Evolutionary conservation across 2,329 filamentous ascomycete genomes (phyloP).

Genomic region (Aspergillus bombycis): DNA sequence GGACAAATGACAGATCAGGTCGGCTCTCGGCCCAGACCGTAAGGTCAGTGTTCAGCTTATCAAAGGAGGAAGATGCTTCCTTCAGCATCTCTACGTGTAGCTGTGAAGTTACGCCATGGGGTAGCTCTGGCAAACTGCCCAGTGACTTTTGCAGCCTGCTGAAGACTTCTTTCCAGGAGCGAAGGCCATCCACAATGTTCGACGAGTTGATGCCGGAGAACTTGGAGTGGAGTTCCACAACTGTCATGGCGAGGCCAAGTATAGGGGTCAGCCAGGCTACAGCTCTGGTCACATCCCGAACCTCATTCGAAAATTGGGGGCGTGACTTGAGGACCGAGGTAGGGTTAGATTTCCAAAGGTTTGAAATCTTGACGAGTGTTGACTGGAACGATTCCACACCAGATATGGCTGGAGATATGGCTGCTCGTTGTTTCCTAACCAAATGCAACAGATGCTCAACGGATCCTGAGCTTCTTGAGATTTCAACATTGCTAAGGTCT

Average conservation of each 20-base stretch:
- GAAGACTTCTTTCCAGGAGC: conserved; percentile 56
- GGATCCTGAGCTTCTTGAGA: conserved; percentile 76
- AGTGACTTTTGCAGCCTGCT: conserved; percentile 48
- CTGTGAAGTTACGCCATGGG: conserved; percentile 50
- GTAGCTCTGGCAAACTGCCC: conserved; percentile 52
- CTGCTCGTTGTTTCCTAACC: conserved; percentile 43
- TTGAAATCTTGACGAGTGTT: conserved; percentile 35
- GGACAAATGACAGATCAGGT: conserved; percentile 65
- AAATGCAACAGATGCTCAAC: conserved; percentile 79
- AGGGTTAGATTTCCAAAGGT: conserved; percentile 35
- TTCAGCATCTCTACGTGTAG: conserved; percentile 32
- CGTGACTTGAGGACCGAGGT: conserved; percentile 27
- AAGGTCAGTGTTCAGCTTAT: conserved; percentile 46
- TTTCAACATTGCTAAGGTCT: conserved; percentile 80
- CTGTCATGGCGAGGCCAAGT: conserved; percentile 62
- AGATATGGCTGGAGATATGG: conserved; percentile 36
- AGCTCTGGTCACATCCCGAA: conserved; percentile 29
- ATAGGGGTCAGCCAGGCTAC: conserved; percentile 69
- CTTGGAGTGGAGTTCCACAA: conserved; percentile 69
- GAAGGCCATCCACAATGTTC: conserved; percentile 50
- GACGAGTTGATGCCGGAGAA: conserved; percentile 60
- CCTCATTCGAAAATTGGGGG: conserved; percentile 21
- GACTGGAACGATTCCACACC: conserved; percentile 35
- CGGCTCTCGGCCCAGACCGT: conserved; percentile 48
- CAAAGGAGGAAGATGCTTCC: conserved; percentile 33